These are phyloP conservation scores for Stylosanthes scabra DNA, from an alignment of 331 rosid species.

Conservation along the genomic window DNA sequence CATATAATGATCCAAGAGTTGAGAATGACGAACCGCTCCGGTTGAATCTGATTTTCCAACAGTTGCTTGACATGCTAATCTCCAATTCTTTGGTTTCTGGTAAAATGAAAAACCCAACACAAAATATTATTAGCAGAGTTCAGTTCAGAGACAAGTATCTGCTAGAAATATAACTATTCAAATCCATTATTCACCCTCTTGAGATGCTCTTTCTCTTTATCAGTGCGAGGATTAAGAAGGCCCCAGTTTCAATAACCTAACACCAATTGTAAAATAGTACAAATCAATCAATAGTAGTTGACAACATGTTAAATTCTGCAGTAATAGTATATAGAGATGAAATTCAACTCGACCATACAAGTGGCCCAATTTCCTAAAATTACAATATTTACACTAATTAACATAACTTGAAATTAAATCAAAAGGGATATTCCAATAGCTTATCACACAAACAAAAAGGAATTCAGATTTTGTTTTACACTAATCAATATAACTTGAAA, in stretches of 20 bases:
- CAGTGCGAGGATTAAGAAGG: slow-evolving; percentile 79
- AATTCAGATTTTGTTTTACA: too few relatives aligned
- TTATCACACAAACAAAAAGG: too few relatives aligned
- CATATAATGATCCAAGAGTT: slow-evolving; percentile 4
- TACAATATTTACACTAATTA: too few relatives aligned
- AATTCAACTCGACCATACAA: too few relatives aligned
- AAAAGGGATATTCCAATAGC: too few relatives aligned
- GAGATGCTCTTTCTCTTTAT: slow-evolving; percentile 76
- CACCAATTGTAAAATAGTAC: too few relatives aligned
- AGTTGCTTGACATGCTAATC: slow-evolving; percentile 94
- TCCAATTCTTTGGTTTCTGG: slow-evolving; percentile 96
- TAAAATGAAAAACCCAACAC: not conserved
- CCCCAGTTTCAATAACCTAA: slow-evolving; percentile 79
- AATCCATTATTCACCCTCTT: slow-evolving; percentile 26
- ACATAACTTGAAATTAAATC: too few relatives aligned
- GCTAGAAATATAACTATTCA: too few relatives aligned
- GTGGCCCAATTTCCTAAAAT: too few relatives aligned
- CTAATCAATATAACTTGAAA: too few relatives aligned
- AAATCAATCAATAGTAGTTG: not conserved
- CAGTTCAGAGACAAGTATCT: not conserved
- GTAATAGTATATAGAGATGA: too few relatives aligned
- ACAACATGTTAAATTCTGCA: not conserved
- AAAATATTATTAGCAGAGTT: slow-evolving; percentile 6
- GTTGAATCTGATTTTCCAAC: slow-evolving; percentile 77
- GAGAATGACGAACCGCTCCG: slow-evolving; percentile 68